These are phyloP conservation scores for Prototheca wickerhamii DNA, from an alignment of 163 green algal genomes.

Conservation along the genomic window DNA sequence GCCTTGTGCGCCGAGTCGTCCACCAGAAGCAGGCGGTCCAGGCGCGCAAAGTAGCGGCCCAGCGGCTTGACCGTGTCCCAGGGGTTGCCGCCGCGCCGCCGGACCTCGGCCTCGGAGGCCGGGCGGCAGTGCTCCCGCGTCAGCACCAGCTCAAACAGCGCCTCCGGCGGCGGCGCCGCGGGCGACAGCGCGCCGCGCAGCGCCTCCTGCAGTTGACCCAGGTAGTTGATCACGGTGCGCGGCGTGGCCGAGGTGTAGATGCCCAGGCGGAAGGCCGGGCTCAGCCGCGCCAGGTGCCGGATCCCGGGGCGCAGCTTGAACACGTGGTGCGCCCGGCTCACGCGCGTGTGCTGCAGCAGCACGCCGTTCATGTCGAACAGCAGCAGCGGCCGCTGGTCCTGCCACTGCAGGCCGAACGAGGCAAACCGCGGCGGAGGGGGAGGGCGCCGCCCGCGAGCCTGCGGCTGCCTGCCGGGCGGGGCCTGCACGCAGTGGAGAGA, in stretches of 20 bases:
- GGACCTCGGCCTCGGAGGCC: conserved; percentile 12
- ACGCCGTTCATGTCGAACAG: conserved; percentile 44
- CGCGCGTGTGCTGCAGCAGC: conserved; percentile 26
- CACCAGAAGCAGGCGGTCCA: conserved; percentile 23
- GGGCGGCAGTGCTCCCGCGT: conserved; percentile 13
- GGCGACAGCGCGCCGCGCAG: conserved; percentile 3
- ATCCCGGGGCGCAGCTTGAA: conserved; percentile 22
- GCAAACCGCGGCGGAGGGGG: too few species aligned
- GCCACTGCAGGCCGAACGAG: conserved; percentile 10
- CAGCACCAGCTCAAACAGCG: conserved; percentile 19
- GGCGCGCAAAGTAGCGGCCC: conserved; percentile 19
- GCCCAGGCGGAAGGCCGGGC: conserved; percentile 22
- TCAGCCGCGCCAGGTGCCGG: conserved; percentile 24
- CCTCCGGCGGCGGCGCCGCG: neutral
- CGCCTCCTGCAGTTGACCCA: conserved; percentile 15
- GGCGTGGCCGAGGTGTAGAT: conserved; percentile 29
- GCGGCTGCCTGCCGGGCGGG: too few species aligned
- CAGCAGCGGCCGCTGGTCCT: conserved; percentile 16
- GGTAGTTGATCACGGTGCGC: conserved; percentile 14
- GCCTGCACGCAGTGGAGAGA: too few species aligned
- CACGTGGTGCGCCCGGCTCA: neutral
- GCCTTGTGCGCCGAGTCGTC: conserved; percentile 37
- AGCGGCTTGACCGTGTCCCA: conserved; percentile 44
- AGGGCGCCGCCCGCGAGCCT: too few species aligned
- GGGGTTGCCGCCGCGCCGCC: conserved; percentile 19